A percentile compares a stretch with the other conserved stretches of the same genome.
These are phyloP conservation scores for Geosmithia flava DNA, from an alignment of 2,329 filamentous ascomycete genomes.

Conservation along the genomic window DNA sequence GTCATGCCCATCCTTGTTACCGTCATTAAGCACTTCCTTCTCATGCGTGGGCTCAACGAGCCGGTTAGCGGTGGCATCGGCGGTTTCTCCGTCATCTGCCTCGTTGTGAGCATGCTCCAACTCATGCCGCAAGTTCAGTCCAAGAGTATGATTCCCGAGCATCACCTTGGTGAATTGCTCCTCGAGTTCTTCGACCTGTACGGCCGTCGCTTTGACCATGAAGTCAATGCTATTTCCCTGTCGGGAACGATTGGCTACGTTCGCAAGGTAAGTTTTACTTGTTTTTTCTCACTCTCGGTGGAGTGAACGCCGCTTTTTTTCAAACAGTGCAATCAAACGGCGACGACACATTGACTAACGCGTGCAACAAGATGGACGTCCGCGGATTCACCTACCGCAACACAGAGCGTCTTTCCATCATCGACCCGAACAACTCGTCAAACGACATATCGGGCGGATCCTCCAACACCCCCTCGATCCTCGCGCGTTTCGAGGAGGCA, in stretches of 20 bases:
- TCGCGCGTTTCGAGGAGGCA: conserved; percentile 57
- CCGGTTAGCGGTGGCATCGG: conserved; percentile 84
- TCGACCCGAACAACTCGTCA: conserved; percentile 73
- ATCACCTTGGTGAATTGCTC: conserved; percentile 68
- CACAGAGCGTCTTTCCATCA: conserved; percentile 63
- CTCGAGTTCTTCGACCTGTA: conserved; percentile 86
- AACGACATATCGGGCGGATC: conserved; percentile 93
- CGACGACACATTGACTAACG: conserved; percentile 1
- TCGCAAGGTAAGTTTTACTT: conserved; percentile 50
- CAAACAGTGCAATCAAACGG: too few species aligned
- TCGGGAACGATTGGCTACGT: conserved; percentile 58
- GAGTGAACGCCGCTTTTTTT: not conserved
- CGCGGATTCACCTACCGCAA: conserved; percentile 42
- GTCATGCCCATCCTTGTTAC: conserved; percentile 79
- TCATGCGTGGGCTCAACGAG: conserved; percentile 84
- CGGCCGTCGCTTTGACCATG: conserved; percentile 66
- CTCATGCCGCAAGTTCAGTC: conserved; percentile 61
- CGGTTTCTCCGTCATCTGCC: conserved; percentile 86
- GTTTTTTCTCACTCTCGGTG: not conserved
- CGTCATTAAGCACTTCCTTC: conserved; percentile 82
- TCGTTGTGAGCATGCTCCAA: conserved; percentile 82
- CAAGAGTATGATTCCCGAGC: conserved; percentile 41
- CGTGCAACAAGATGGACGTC: conserved; percentile 25
- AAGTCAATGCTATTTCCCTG: conserved; percentile 60
- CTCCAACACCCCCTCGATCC: conserved; percentile 53